phyloP scores from a whole-genome alignment of 1,139 yeast species.

The Chernovozyma sophiae-reginae region DNA sequence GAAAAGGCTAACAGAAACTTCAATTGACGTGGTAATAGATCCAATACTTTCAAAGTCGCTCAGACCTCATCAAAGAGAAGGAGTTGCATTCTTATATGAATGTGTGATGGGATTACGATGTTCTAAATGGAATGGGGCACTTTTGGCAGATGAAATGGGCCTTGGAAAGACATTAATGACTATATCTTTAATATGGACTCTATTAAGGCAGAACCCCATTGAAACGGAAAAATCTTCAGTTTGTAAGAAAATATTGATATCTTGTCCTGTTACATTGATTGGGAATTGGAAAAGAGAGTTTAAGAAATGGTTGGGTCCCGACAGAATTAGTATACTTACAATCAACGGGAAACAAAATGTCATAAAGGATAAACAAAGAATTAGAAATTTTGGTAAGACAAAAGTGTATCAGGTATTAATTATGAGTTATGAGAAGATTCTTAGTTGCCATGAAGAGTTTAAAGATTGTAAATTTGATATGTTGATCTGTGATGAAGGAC shows the following conservation, averaged over 20 bases:
- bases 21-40: slow-evolving; percentile 64
- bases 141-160: slow-evolving; percentile 97
- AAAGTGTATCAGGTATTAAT: slow-evolving; percentile 79
- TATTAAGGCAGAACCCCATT: slow-evolving; percentile 69
- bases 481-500: slow-evolving; percentile 94
- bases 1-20: slow-evolving; percentile 1
- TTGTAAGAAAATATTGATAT: slow-evolving; percentile 61
- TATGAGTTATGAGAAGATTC: slow-evolving; percentile 81
- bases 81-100: slow-evolving; percentile 74
- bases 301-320: slow-evolving; percentile 78
- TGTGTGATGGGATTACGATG: slow-evolving; percentile 68
- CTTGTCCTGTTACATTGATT: slow-evolving; percentile 89
- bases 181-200: slow-evolving; percentile 78
- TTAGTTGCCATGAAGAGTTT: slow-evolving; percentile 55
- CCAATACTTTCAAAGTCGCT: slow-evolving; percentile 53
- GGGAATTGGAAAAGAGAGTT: slow-evolving; percentile 89
- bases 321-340: slow-evolving; percentile 57
- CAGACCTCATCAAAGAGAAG: slow-evolving; percentile 84
- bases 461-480: slow-evolving; percentile 56
- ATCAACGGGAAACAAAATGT: slow-evolving; percentile 44
- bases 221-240: slow-evolving; percentile 29
- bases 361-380: slow-evolving; percentile 52
- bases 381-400: slow-evolving; percentile 59
- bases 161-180: slow-evolving; percentile 90
- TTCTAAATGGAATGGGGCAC: slow-evolving; percentile 63